These are phyloP conservation scores for Rhizophora mangle DNA, from an alignment of 345 rosid genomes.

Conservation along the genomic window DNA sequence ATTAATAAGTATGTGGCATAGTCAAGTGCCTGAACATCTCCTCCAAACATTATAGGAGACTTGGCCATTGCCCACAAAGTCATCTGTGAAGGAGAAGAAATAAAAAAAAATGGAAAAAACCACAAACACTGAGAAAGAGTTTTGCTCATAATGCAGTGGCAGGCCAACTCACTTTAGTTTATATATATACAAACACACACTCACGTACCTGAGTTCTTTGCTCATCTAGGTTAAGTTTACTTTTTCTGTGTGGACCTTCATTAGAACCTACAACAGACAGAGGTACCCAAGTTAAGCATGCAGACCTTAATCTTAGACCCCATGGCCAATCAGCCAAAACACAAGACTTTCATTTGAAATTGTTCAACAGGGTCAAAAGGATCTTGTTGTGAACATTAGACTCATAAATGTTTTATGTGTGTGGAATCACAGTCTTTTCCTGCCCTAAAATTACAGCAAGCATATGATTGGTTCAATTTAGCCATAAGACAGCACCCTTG, in stretches of 20 bases:
- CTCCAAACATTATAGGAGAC: conserved; percentile 95
- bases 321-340: not conserved
- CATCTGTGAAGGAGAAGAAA: conserved; percentile 46
- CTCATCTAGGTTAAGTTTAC: conserved; percentile 61
- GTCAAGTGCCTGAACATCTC: conserved; percentile 78
- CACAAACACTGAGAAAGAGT: conserved; percentile 5
- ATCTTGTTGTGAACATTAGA: too few relatives aligned
- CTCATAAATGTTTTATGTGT: not conserved
- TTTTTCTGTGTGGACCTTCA: conserved; percentile 70
- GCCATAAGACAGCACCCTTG: not conserved
- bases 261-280: conserved; percentile 48
- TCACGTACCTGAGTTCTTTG: conserved; percentile 67
- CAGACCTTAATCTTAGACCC: not conserved
- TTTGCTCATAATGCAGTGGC: not conserved
- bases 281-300: conserved; percentile 13
- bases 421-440: conserved; percentile 1
- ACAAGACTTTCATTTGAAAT: not conserved
- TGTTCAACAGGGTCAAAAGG: not conserved
- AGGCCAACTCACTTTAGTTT: not conserved
- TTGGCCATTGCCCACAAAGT: conserved; percentile 91
- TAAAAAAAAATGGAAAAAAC: conserved; percentile 7
- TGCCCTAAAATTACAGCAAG: conserved; percentile 7
- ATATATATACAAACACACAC: not conserved
- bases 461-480: not conserved
- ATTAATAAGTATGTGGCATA: conserved; percentile 54